Evolutionary conservation across 495 filamentous ascomycete genomes (phyloP), one percentile per base, ranked within the genome.

Genomic region (Aspergillus sparsus): DNA sequence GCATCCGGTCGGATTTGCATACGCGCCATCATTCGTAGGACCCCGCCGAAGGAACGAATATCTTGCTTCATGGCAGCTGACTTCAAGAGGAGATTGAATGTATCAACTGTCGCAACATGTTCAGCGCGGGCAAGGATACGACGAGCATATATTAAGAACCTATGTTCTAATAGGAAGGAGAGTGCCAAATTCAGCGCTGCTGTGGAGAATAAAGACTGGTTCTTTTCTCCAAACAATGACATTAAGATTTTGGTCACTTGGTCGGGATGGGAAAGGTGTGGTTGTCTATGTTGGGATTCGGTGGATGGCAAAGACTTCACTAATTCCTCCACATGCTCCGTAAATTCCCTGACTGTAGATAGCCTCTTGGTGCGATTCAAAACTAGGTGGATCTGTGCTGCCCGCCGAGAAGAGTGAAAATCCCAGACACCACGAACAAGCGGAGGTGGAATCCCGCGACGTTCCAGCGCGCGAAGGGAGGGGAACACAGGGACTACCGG

Each of bases 31-130:
- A 51, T 46, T 6, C 58, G 42, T 18, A 81, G 51, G 15, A 77
- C 53, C 3, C 53, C 37, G 9, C 62, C 64, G 39, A 81, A 82
- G 4, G 56, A 61, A 5, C 34, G 53, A 18, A 74, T 49, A 62
- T 82, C 69, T 53, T 74, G 75, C 35, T 63, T 68, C 36, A 54
- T 57, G 36, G 78, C 78, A 36, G 71, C 62, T 13, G 62, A 63
- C 42, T 67, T 63, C 35, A 83, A 61, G 16, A 82, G 58, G 27
- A 82, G 72, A 36, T 82, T 82, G 55, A 71, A 80, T 9, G 77
- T 77, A 11, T 77, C 72, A 9, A 68, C 62, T 5, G 76, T 76
- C 21, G 70, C 66, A 21, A 82, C 63, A 56, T 73, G 65, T 49
- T 76, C 69, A 51, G 69, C 67, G 21, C 36, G 52, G 15, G 50